Evolutionary conservation across 768 basidiomycete species (phyloP).

Genomic region (Lentinula aciculospora): DNA sequence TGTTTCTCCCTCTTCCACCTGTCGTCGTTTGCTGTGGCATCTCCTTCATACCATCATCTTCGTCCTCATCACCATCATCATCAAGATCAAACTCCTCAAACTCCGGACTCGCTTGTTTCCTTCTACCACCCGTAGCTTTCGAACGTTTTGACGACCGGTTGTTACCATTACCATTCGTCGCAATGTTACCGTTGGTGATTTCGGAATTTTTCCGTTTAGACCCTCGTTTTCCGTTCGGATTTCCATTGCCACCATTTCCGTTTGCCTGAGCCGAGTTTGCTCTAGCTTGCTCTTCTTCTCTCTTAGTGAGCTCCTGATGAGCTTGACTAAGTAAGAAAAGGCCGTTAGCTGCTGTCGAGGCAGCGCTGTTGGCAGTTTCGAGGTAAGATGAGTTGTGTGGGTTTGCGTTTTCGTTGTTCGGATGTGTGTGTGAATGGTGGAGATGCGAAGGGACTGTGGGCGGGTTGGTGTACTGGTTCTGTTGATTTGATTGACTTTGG

Average conservation of each 20-base stretch:
- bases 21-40: constrained; percentile 16
- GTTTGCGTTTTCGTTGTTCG: constrained; percentile 19
- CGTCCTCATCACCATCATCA: constrained; percentile 33
- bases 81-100: constrained; percentile 27
- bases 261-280: neutral
- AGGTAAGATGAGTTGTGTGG: constrained; percentile 21
- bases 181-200: constrained; percentile 37
- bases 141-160: constrained; percentile 34
- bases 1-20: constrained; percentile 12
- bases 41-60: constrained; percentile 10
- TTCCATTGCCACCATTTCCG: constrained; percentile 21
- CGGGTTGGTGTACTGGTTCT: constrained; percentile 40
- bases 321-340: constrained; percentile 92
- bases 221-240: constrained; percentile 43
- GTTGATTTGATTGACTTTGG: constrained; percentile 18
- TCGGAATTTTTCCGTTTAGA: constrained; percentile 67
- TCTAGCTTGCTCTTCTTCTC: constrained; percentile 54
- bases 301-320: constrained; percentile 92
- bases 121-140: constrained; percentile 19
- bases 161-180: constrained; percentile 27
- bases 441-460: constrained; percentile 32
- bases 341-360: constrained; percentile 80
- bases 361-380: constrained; percentile 46
- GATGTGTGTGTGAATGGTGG: constrained; percentile 51
- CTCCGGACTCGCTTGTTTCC: constrained; percentile 24